Evolutionary conservation across 2,329 filamentous ascomycete species (phyloP), one percentile per base, ranked within the genome.

Genomic region (Pseudogymnoascus sp.): DNA sequence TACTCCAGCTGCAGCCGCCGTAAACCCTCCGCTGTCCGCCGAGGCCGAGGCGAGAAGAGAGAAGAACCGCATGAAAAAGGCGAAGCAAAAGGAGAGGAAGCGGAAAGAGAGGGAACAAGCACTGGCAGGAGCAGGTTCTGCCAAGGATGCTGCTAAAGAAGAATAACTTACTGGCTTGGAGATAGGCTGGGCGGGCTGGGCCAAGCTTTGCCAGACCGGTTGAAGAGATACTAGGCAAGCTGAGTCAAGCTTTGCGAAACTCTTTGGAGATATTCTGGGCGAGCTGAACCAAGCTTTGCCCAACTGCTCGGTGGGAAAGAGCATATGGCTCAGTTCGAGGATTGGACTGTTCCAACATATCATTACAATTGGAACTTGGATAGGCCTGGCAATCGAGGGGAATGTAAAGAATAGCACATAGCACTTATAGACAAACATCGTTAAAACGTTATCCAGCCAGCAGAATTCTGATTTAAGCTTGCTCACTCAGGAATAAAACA

Each of bases 1-100:
- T 14, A 12, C n/a, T 14, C 49, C 49, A 56, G 49, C 49, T 34
- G 6, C 11, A 4, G 49, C 49, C 16, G 49, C 5, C 16, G 9
- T 18, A 14, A 34, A 18, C 3, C n/a, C 49, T 8, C 28, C 28
- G 21, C 11, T 42, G 14, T 43, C 42, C 9, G 38, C 25, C 8
- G 63, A 53, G 36, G 28, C 62, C 21, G 36, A 64, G 7, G 62
- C 37, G 6, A 36, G 14, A 9, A 40, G 18, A n/a, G 49, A 53
- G 34, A 38, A 60, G 11, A 63, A 34, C 16, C 60, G 46, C 61
- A 40, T 61, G 59, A 64, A 43, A 31, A 71, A 71, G 59, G 73
- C 69, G 63, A 72, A 69, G 63, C 67, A 67, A 31, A 73, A 71
- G 65, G 73, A 66, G 65, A 74, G 70, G 64, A 70, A 70, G 62